These are phyloP conservation scores for Nicotiana attenuata DNA, from an alignment of 257 asterid species.

Conservation along the genomic window DNA sequence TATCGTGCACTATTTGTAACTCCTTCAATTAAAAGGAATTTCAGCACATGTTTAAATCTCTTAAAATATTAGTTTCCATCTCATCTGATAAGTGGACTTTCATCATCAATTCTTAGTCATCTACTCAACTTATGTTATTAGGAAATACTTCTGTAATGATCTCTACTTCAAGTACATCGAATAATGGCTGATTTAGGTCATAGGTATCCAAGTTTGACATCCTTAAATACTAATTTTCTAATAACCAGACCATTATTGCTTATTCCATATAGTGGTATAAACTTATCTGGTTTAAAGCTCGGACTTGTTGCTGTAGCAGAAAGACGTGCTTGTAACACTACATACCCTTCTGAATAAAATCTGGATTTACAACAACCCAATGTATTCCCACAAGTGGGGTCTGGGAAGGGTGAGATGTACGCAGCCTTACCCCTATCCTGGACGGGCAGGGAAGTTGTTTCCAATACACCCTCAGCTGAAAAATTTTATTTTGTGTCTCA, in stretches of 20 bases:
- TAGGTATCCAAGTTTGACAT: background rate
- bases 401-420: too few relatives aligned
- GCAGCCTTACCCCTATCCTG: too few relatives aligned
- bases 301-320: background rate
- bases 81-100: background rate
- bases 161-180: background rate
- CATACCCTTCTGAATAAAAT: background rate
- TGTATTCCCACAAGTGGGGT: too few relatives aligned
- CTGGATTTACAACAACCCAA: background rate
- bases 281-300: background rate
- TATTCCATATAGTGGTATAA: background rate
- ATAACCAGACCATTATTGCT: background rate
- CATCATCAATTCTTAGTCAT: background rate
- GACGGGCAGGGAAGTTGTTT: too few relatives aligned
- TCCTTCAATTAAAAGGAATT: background rate
- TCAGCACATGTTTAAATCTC: background rate
- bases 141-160: background rate
- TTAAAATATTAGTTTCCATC: background rate
- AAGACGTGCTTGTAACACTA: background rate
- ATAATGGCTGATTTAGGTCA: conserved; percentile 3
- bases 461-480: too few relatives aligned
- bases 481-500: too few relatives aligned
- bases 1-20: background rate
- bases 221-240: background rate
- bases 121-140: background rate